These are phyloP conservation scores for Alternaria metachromatica DNA, from an alignment of 2,329 filamentous ascomycete genomes.

Conservation along the genomic window DNA sequence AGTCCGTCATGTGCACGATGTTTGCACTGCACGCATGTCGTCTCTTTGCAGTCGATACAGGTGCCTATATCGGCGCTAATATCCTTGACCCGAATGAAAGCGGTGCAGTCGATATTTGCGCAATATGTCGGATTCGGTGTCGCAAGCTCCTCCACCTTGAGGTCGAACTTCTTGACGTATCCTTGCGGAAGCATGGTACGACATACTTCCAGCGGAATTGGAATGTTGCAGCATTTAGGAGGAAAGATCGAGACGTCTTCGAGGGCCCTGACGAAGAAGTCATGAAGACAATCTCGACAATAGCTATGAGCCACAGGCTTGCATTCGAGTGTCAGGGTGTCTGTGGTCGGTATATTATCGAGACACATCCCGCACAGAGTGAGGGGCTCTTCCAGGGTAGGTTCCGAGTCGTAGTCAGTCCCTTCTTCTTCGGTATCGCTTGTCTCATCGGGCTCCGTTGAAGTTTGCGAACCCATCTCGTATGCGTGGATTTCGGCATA, in stretches of 20 bases:
- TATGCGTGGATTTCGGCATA: not conserved
- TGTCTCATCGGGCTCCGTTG: not conserved
- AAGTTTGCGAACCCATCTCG: not conserved
- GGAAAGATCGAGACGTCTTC: constrained; percentile 29
- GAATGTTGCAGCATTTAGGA: constrained; percentile 26
- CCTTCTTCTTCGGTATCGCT: not conserved
- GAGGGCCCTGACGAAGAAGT: constrained; percentile 18
- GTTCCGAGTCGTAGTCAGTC: not conserved
- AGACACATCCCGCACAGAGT: not conserved
- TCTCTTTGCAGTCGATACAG: constrained; percentile 17
- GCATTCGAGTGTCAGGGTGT: not conserved
- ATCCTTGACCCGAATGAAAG: constrained; percentile 17
- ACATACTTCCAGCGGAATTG: constrained; percentile 21
- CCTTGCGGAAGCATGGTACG: constrained; percentile 11
- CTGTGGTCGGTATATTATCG: not conserved
- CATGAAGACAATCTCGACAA: not conserved
- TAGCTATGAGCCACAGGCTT: not conserved
- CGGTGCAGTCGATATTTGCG: constrained; percentile 11
- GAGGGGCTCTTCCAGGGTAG: not conserved
- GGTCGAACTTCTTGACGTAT: constrained; percentile 16
- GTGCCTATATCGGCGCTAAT: constrained; percentile 12
- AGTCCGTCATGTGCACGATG: constrained; percentile 9
- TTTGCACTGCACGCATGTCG: constrained; percentile 24
- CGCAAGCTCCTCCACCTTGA: constrained; percentile 24
- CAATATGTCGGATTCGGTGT: constrained; percentile 28